Evolutionary conservation across 2,329 filamentous ascomycete species (phyloP).

Genomic region (Fusarium sp.): DNA sequence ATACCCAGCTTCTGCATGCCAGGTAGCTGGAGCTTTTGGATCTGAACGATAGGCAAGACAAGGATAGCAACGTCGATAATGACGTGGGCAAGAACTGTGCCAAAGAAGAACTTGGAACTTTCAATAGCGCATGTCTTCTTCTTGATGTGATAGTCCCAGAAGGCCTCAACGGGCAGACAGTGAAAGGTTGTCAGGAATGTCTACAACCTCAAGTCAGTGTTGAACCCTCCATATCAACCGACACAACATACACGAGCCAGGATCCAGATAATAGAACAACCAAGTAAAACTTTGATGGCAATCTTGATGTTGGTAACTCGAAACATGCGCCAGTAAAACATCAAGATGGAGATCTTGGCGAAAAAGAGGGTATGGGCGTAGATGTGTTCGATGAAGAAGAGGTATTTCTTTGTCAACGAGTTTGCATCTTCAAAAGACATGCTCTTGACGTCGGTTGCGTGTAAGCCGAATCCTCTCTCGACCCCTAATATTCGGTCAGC

Average conservation of each 20-base stretch:
- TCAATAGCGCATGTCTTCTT: conserved; percentile 45
- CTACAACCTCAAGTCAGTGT: neutral
- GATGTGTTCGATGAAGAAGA: conserved; percentile 41
- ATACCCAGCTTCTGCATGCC: conserved; percentile 42
- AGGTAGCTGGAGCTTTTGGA: conserved; percentile 44
- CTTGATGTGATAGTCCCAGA: conserved; percentile 45
- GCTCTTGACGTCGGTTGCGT: conserved; percentile 20
- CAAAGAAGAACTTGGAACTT: conserved; percentile 45
- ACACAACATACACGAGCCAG: conserved; percentile 30
- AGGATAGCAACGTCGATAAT: conserved; percentile 47
- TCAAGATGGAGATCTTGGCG: conserved; percentile 43
- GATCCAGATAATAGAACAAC: conserved; percentile 44
- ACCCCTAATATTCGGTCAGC: conserved; percentile 27
- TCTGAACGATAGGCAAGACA: conserved; percentile 43
- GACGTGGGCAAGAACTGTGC: conserved; percentile 45
- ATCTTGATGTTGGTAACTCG: conserved; percentile 39
- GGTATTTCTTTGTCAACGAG: conserved; percentile 25
- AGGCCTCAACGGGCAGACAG: conserved; percentile 46
- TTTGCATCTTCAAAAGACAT: conserved; percentile 16
- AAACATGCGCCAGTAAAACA: conserved; percentile 48
- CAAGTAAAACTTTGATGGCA: conserved; percentile 38
- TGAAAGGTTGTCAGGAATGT: conserved; percentile 48
- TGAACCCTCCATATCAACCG: neutral
- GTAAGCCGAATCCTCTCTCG: conserved; percentile 31
- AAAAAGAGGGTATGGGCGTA: conserved; percentile 45